A percentile compares a stretch with the other conserved stretches of the same genome.
Conservation (phyloP, 768 basidiomycete genomes). For the Naganishia vishniacii region DNA sequence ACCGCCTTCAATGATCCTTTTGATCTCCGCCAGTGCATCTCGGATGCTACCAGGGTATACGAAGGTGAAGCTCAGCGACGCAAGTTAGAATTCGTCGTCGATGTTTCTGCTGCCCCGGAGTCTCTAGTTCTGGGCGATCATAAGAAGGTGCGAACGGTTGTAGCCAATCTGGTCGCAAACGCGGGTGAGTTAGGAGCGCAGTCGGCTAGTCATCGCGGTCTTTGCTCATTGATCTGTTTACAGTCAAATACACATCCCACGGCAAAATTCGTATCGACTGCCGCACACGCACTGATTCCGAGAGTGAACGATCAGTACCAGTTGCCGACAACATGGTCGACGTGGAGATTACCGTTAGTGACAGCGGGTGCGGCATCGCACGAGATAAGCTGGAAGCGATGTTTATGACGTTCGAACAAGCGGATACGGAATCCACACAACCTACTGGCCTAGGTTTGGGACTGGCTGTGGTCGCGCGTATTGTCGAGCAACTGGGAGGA, state of each 20-base stretch:
- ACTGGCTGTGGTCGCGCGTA: slow-evolving; percentile 71
- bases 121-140: slow-evolving; percentile 62
- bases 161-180: slow-evolving; percentile 73
- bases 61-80: slow-evolving; percentile 62
- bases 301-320: slow-evolving; percentile 50
- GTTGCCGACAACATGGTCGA: slow-evolving; percentile 14
- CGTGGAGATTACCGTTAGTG: slow-evolving; percentile 65
- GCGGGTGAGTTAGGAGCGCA: too few relatives aligned
- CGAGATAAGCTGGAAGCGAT: slow-evolving; percentile 64
- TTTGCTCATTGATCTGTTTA: slow-evolving; percentile 1
- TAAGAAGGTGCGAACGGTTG: slow-evolving; percentile 67
- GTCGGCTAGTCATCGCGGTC: too few relatives aligned
- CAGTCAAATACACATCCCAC: slow-evolving; percentile 66
- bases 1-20: slow-evolving; percentile 73
- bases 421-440: slow-evolving; percentile 56
- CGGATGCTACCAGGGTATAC: slow-evolving; percentile 62
- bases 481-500: slow-evolving; percentile 71
- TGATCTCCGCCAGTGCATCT: slow-evolving; percentile 59
- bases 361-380: slow-evolving; percentile 69
- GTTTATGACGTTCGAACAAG: slow-evolving; percentile 73
- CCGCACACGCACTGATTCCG: slow-evolving; percentile 54
- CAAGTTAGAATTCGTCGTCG: slow-evolving; percentile 58
- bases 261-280: slow-evolving; percentile 64
- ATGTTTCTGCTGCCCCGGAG: slow-evolving; percentile 57
- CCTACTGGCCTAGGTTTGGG: slow-evolving; percentile 58